Conservation (phyloP, 164 flowering plant genomes). For the Stephania cephalantha region DNA sequence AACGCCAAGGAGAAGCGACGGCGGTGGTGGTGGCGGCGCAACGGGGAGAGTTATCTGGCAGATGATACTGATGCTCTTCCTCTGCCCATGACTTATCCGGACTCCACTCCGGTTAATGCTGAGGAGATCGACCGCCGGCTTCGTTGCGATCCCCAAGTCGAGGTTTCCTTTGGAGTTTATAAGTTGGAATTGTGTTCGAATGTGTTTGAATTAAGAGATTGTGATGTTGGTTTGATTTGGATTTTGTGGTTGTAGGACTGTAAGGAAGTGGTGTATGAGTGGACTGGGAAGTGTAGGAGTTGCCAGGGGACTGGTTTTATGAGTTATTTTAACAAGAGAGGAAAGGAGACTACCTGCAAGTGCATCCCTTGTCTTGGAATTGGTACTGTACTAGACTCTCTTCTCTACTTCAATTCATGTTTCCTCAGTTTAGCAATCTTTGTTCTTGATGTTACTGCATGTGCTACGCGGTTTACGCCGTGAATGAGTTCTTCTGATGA, state of each 20-base stretch:
- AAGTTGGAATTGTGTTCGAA: background rate
- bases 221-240: background rate
- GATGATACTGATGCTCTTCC: constrained; percentile 75
- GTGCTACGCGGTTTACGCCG: too few species aligned
- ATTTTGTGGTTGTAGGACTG: constrained; percentile 57
- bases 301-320: constrained; percentile 89
- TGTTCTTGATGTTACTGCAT: background rate
- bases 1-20: constrained; percentile 65
- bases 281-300: constrained; percentile 96
- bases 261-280: constrained; percentile 83
- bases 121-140: constrained; percentile 74
- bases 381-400: constrained; percentile 37
- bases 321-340: constrained; percentile 78
- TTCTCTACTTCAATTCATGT: background rate
- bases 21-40: constrained; percentile 94
- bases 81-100: constrained; percentile 88
- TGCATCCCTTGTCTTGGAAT: constrained; percentile 94
- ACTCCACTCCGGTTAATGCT: constrained; percentile 62
- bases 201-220: constrained; percentile 1
- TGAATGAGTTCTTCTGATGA: too few species aligned
- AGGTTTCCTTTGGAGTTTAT: constrained; percentile 32
- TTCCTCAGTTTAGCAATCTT: background rate
- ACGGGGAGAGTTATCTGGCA: constrained; percentile 74
- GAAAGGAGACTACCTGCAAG: constrained; percentile 76
- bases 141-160: constrained; percentile 56